Base-by-base conservation (phyloP, 2,329 filamentous ascomycete genomes). In the Hawksworthiomyces lignivorus region DNA sequence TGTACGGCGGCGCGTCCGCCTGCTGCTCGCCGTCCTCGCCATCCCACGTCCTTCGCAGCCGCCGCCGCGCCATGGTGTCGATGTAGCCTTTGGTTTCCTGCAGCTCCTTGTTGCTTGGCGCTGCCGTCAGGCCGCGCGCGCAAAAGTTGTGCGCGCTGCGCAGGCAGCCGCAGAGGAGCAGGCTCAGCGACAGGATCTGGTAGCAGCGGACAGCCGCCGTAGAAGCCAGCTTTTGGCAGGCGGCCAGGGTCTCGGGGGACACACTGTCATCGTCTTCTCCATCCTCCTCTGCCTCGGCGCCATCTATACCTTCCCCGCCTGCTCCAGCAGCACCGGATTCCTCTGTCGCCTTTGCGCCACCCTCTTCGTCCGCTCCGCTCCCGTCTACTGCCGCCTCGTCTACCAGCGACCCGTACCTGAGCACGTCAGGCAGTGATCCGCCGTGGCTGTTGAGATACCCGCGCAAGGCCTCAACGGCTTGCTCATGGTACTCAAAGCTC, bases 401-500 rank as follows among this genome's bases (percentile, higher is more conserved):
- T 18, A 5, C 28, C 19, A 28, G 34, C 6, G 58, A 59, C 32
- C 68, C 69, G 52, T 69, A 59, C 22, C 63, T 56, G 19, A 79
- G 59, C 12, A 76, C 63, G 15, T 67, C 63, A 5, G 70, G 67
- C 7, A 67, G 46, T 1, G 61, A 56, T 3, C 59, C 56, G n/a
- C 32, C 20, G 18, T 56, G 44, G 2, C 52, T 49, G n/a, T n/a
- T n/a, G n/a, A n/a, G n/a, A 52, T 65, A 64, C 42, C 59, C 52
- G 46, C 66, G 56, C 36, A 82, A 61, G 9, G 72, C 67, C 39
- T 76, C 73, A 7, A 70, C 51, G 8, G 82, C 80, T 52, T 75
- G 66, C 14, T 87, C 79, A 56, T 92, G 82, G 54, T 88, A 94
- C 60, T 96, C 87, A 52, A 85, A 89, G 29, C 77, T 75, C 48